These are phyloP conservation scores for Furcasterigmium furcatum DNA, from an alignment of 2,329 filamentous ascomycete genomes.

Conservation along the genomic window DNA sequence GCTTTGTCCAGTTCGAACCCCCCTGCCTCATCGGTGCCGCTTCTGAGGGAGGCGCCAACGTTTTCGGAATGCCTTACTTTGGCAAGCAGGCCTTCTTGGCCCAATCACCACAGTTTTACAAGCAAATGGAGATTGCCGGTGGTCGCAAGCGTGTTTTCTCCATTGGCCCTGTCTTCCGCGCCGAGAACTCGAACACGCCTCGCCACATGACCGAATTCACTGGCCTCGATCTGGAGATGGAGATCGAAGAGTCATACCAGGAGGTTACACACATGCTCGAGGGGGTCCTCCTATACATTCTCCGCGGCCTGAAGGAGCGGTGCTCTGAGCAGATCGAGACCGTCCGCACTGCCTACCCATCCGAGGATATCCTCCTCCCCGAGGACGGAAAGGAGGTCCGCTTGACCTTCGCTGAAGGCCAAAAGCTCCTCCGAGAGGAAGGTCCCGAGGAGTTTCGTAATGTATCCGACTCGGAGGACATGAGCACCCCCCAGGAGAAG, in stretches of 20 bases:
- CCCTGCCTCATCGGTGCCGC: constrained; percentile 87
- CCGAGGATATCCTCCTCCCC: constrained; percentile 73
- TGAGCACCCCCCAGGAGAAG: constrained; percentile 79
- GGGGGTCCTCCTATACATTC: constrained; percentile 73
- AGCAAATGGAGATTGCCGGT: constrained; percentile 81
- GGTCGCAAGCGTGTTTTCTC: constrained; percentile 75
- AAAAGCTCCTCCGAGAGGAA: constrained; percentile 73
- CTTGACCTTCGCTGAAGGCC: constrained; percentile 74
- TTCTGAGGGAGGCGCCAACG: constrained; percentile 88
- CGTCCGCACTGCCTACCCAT: constrained; percentile 71
- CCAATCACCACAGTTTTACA: constrained; percentile 82
- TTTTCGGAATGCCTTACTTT: constrained; percentile 90
- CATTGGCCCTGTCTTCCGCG: constrained; percentile 78
- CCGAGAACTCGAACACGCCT: constrained; percentile 82
- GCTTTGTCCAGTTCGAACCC: constrained; percentile 83
- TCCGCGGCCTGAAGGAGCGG: constrained; percentile 63
- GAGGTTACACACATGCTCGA: constrained; percentile 73
- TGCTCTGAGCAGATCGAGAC: constrained; percentile 71
- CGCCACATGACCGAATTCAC: constrained; percentile 88
- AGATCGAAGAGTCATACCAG: constrained; percentile 74
- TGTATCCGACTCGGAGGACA: constrained; percentile 73
- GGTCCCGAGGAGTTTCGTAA: constrained; percentile 65
- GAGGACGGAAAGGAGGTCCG: constrained; percentile 71
- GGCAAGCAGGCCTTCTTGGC: constrained; percentile 77
- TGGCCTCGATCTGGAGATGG: constrained; percentile 87